Base-by-base conservation (phyloP, 1,139 yeast genomes). In the Blastobotrys indianensis region DNA sequence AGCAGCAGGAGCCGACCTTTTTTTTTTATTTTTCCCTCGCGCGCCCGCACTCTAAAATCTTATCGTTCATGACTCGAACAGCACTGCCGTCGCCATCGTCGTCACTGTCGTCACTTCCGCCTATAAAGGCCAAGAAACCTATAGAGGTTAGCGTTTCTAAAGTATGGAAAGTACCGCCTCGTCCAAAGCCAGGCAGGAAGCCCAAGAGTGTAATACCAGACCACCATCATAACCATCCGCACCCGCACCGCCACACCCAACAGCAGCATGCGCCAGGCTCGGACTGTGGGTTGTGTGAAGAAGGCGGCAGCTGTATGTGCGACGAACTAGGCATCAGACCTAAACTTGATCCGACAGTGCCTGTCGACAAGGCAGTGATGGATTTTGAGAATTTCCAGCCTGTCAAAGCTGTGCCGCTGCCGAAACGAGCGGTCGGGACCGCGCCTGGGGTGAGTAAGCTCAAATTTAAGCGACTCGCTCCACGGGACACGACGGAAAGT, bases 131-230 rank as follows among this genome's bases (percentile, higher is more conserved):
- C n/a, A n/a, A n/a, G n/a, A n/a, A n/a, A n/a, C n/a, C n/a, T n/a
- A n/a, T n/a, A n/a, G n/a, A n/a, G n/a, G n/a, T n/a, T n/a, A 16
- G 23, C 9, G 44, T 41, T 1, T 84, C 94, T 8, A 85, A 77
- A 57, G 85, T 81, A 57, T 88, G 95, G 94, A 87, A 83, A 13
- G 71, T 88, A 29, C 96, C 96, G 2, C 95, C 95, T 10, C 70
- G 94, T 48, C 92, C 94, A 3, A 86, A 85, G 61, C 94, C 95
- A 0, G 96, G 95, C 5, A 70, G 95, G 47, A 86, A 86, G 63
- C 95, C 95, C 11, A 76, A 86, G 17, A 11, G 2, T 34, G 33
- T 23, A 37, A 41, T 8, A 17, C 29, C 36, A 6, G 25, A 9
- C 4, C 37, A 16, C 12, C 33, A 11, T 12, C 35, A 20, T 3